These are phyloP conservation scores for Adansonia gregorii DNA, from an alignment of 441 rosid species.

Conservation along the genomic window DNA sequence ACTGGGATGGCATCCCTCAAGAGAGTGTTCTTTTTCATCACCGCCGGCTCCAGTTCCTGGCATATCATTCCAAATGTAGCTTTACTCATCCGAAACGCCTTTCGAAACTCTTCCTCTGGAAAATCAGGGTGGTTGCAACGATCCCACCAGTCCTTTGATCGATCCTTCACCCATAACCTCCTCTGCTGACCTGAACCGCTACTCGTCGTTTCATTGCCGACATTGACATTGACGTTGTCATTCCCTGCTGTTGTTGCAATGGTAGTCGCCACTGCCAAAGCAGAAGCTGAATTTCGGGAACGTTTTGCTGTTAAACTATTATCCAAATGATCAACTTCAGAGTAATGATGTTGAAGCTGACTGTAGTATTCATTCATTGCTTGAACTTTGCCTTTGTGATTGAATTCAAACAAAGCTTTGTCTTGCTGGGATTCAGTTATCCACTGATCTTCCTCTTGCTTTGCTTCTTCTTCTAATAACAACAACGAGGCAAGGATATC, in stretches of 20 bases:
- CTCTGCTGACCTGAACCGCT: slow-evolving; percentile 45
- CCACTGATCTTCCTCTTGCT: slow-evolving; percentile 31
- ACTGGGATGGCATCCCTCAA: slow-evolving; percentile 87
- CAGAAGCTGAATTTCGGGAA: slow-evolving; percentile 42
- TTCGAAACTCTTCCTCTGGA: slow-evolving; percentile 70
- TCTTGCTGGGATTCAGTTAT: slow-evolving; percentile 43
- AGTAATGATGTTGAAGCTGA: slow-evolving; percentile 46
- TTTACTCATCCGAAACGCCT: slow-evolving; percentile 78
- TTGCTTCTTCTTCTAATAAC: slow-evolving; percentile 62
- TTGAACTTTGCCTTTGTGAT: slow-evolving; percentile 41
- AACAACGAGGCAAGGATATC: slow-evolving; percentile 63
- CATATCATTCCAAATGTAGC: slow-evolving; percentile 73
- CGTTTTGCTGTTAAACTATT: slow-evolving; percentile 40
- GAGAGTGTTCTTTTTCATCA: slow-evolving; percentile 81
- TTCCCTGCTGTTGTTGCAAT: slow-evolving; percentile 29
- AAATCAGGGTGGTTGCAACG: slow-evolving; percentile 59
- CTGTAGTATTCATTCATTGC: slow-evolving; percentile 47
- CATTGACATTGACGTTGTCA: not conserved
- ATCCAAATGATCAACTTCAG: slow-evolving; percentile 40
- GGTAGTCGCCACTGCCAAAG: slow-evolving; percentile 25
- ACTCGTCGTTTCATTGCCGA: slow-evolving; percentile 13
- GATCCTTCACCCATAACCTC: slow-evolving; percentile 86
- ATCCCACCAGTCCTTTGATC: slow-evolving; percentile 92
- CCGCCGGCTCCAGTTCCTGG: slow-evolving; percentile 52
- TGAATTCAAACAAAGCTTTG: slow-evolving; percentile 47